Conservation (phyloP, 176 grass and related monocot genomes). For the Zea mays region Zm-B73-REFERENCE-NAM-5.0 NC_050098.1:183023501-183024000, state of each 20-base stretch:
- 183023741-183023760: slow-evolving; percentile 99
- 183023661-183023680: too few relatives aligned
- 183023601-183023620: neutral
- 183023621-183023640: neutral
- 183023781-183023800: slow-evolving; percentile 65
- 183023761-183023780: slow-evolving; percentile 97
- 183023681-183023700: neutral
- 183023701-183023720: neutral
- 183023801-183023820: slow-evolving; percentile 41
- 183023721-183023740: slow-evolving; percentile 75
- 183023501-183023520: slow-evolving; percentile 67
- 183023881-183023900: slow-evolving; percentile 69
- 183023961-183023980: neutral
- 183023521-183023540: slow-evolving; percentile 68
- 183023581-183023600: slow-evolving; percentile 57
- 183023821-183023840: slow-evolving; percentile 44
- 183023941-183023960: slow-evolving; percentile 31
- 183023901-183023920: slow-evolving; percentile 70
- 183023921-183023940: slow-evolving; percentile 27
- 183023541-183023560: slow-evolving; percentile 76
- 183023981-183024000: slow-evolving; percentile 2
- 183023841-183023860: slow-evolving; percentile 57
- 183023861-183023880: slow-evolving; percentile 65
- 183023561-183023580: slow-evolving; percentile 70
- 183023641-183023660: too few relatives aligned